phyloP scores from a whole-genome alignment of 192 early-diverging fungal species.

The Haplosporangium gracile region DNA sequence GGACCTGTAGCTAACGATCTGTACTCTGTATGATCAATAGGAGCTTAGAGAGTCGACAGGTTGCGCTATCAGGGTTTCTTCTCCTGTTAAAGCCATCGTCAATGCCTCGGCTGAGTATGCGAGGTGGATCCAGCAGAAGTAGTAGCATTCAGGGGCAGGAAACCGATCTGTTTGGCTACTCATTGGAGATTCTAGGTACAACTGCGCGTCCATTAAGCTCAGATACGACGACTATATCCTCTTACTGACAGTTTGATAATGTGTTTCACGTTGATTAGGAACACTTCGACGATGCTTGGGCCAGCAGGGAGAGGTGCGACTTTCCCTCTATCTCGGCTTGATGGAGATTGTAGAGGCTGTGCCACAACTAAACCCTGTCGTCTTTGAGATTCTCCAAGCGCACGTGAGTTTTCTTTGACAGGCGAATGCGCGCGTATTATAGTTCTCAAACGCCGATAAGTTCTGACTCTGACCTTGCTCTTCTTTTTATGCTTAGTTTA shows the following conservation, averaged over 20 bases:
- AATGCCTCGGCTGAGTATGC: constrained; percentile 19
- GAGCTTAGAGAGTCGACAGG: constrained; percentile 66
- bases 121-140: constrained; percentile 28
- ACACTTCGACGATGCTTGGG: constrained; percentile 77
- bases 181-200: constrained; percentile 64
- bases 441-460: not conserved
- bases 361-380: constrained; percentile 51
- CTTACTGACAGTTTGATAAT: not conserved
- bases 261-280: constrained; percentile 58
- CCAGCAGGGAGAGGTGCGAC: constrained; percentile 75
- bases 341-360: constrained; percentile 57
- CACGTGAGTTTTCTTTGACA: constrained; percentile 54
- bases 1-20: not conserved
- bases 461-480: not conserved
- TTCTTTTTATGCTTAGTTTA: constrained; percentile 35
- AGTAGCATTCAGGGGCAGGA: not conserved
- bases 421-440: not conserved
- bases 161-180: constrained; percentile 24
- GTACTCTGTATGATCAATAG: constrained; percentile 12
- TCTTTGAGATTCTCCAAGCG: constrained; percentile 64
- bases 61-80: constrained; percentile 74
- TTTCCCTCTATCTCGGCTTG: constrained; percentile 68
- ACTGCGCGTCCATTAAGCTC: not conserved
- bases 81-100: constrained; percentile 59
- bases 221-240: not conserved